phyloP scores from a whole-genome alignment of 768 basidiomycete genomes.

The Boletus barrowsii region DNA sequence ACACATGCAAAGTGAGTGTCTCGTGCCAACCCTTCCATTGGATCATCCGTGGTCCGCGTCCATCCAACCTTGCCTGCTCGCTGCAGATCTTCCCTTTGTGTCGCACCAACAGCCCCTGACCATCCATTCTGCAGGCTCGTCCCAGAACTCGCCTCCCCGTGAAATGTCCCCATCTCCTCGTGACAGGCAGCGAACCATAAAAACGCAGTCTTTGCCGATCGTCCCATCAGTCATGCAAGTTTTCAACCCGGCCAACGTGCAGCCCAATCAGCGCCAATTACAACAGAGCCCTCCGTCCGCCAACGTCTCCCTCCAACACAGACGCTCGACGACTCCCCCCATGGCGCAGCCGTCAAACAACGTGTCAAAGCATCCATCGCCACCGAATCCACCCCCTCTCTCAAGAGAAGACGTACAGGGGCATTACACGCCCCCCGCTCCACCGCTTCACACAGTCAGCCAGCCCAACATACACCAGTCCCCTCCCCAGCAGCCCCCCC shows the following conservation, averaged over 20 bases:
- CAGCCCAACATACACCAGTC: constrained; percentile 31
- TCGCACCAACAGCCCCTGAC: not conserved
- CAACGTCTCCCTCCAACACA: constrained; percentile 34
- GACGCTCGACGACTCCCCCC: constrained; percentile 32
- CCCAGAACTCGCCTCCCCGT: constrained; percentile 36
- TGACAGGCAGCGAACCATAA: constrained; percentile 50
- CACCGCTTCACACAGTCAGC: constrained; percentile 31
- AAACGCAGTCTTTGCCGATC: constrained; percentile 60
- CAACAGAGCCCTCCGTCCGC: constrained; percentile 37
- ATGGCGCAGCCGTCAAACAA: constrained; percentile 32
- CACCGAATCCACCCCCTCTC: constrained; percentile 1
- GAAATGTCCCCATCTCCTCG: constrained; percentile 44
- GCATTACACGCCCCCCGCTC: constrained; percentile 46
- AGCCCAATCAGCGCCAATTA: constrained; percentile 36
- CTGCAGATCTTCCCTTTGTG: not conserved
- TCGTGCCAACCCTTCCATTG: not conserved
- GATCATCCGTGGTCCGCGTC: too few species aligned
- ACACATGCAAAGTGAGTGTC: constrained; percentile 45
- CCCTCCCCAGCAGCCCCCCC: constrained; percentile 33
- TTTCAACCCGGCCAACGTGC: constrained; percentile 34
- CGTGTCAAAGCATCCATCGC: constrained; percentile 33
- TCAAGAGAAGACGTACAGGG: constrained; percentile 28
- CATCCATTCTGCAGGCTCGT: constrained; percentile 8
- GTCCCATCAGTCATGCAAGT: constrained; percentile 57
- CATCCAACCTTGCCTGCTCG: too few species aligned